Evolutionary conservation across 2,329 filamentous ascomycete species (phyloP), one percentile per base, ranked within the genome.

Genomic region (Lojkania enalia): DNA sequence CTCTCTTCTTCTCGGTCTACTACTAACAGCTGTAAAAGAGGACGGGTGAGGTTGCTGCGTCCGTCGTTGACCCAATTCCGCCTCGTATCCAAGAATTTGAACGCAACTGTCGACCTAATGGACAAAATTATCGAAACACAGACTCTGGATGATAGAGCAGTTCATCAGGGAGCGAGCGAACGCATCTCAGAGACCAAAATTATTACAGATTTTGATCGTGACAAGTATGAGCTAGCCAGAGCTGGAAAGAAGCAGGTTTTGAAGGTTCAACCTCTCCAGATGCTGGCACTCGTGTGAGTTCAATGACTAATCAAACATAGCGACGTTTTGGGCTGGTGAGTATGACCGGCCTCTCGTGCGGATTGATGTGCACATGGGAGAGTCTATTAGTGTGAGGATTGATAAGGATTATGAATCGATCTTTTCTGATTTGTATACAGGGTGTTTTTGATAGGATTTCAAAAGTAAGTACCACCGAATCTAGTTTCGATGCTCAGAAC

Each of bases 321-420:
- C 66, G 67, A 29, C 64, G 64, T 33, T 70, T 70, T 29, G 65
- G 66, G 13, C 39, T 70, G 41, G 60, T 69, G 35, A 63, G 60
- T 20, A 69, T 69, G 60, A 65, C 65, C 4, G 67, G 67, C 20
- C 55, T 70, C 16, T 66, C 65, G 4, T 69, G 65, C 27, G 63
- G 62, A 18, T 51, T 70, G 36, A 67, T 70, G 64, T 64, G 64
- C 20, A 69, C 67, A 23, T 70, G 67, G 67, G 67, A 70, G 41
- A 68, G 62, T 31, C 49, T 68, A 25, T 49, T 70, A 25, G 60
- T 69, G 67, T 70, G 57, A 54, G 65, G 14, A 18, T 30, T 11
- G 2, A 3, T 15, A 31, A 11, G 27, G n/a, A 30, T 46, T 6
- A 20, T 39, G 4, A 23, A 16, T 30, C 4, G 25, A 16, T 35